Conservation (phyloP, 164 flowering plant species). For the Platanus orientalis region DNA sequence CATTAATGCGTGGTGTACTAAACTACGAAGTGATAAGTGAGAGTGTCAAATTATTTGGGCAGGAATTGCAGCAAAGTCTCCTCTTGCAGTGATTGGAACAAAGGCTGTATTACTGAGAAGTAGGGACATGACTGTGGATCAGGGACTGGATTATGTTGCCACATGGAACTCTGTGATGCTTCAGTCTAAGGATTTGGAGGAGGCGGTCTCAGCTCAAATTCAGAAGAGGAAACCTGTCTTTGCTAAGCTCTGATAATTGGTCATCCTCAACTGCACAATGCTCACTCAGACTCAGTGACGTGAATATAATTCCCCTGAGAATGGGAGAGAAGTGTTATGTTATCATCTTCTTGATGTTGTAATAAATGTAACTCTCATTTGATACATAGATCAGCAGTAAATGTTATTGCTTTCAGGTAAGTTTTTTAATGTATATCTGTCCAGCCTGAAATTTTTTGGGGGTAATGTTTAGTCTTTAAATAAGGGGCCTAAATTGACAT, state of each 20-base stretch:
- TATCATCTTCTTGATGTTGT: too few relatives aligned
- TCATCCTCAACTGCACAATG: neutral
- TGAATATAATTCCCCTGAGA: too few relatives aligned
- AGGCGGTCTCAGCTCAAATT: conserved; percentile 45
- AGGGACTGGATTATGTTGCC: conserved; percentile 86
- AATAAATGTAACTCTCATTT: too few relatives aligned
- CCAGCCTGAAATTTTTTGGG: too few relatives aligned
- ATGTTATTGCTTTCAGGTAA: too few relatives aligned
- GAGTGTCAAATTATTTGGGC: conserved; percentile 3
- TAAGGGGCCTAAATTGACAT: too few relatives aligned
- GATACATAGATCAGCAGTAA: too few relatives aligned
- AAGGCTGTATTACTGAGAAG: conserved; percentile 59
- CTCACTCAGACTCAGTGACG: too few relatives aligned
- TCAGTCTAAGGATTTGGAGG: conserved; percentile 55
- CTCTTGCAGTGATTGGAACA: conserved; percentile 77
- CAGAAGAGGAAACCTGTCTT: conserved; percentile 63
- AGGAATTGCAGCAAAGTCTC: conserved; percentile 80
- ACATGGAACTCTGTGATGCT: conserved; percentile 85
- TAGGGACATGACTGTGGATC: conserved; percentile 59
- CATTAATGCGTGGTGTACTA: too few relatives aligned
- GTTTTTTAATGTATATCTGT: too few relatives aligned
- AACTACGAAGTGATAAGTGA: neutral
- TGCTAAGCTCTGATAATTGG: conserved; percentile 49
- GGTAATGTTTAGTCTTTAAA: too few relatives aligned
- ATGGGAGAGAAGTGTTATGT: too few relatives aligned